These are phyloP conservation scores for Annulohypoxylon moriforme DNA, from an alignment of 495 filamentous ascomycete species.

Conservation along the genomic window DNA sequence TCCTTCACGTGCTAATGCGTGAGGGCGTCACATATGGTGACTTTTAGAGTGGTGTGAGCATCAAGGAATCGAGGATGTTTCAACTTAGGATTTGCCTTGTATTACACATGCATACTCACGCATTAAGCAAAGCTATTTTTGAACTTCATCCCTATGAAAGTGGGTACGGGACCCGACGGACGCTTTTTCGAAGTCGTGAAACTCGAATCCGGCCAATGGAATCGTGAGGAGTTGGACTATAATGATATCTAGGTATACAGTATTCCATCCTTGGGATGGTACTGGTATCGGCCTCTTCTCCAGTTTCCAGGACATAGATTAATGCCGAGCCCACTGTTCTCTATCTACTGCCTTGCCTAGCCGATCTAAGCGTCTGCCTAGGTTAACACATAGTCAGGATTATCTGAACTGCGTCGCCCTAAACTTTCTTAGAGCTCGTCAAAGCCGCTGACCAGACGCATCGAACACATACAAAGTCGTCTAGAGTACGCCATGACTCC, in stretches of 20 bases:
- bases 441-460: neutral
- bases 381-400: slow-evolving; percentile 8
- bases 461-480: neutral
- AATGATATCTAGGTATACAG: slow-evolving; percentile 8
- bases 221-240: slow-evolving; percentile 1
- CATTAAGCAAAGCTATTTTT: slow-evolving; percentile 16
- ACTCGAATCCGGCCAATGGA: slow-evolving; percentile 17
- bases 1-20: slow-evolving; percentile 37
- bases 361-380: neutral
- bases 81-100: slow-evolving; percentile 1
- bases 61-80: slow-evolving; percentile 18
- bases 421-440: neutral
- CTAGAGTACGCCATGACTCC: slow-evolving; percentile 20
- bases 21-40: slow-evolving; percentile 20
- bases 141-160: neutral
- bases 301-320: slow-evolving; percentile 7
- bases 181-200: slow-evolving; percentile 20
- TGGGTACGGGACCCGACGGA: slow-evolving; percentile 10
- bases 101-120: slow-evolving; percentile 11
- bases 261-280: neutral
- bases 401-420: neutral
- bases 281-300: slow-evolving; percentile 6
- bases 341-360: neutral
- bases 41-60: slow-evolving; percentile 12
- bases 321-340: neutral